phyloP scores from a whole-genome alignment of 2,329 filamentous ascomycete genomes.

The Endothia cerciana region DNA sequence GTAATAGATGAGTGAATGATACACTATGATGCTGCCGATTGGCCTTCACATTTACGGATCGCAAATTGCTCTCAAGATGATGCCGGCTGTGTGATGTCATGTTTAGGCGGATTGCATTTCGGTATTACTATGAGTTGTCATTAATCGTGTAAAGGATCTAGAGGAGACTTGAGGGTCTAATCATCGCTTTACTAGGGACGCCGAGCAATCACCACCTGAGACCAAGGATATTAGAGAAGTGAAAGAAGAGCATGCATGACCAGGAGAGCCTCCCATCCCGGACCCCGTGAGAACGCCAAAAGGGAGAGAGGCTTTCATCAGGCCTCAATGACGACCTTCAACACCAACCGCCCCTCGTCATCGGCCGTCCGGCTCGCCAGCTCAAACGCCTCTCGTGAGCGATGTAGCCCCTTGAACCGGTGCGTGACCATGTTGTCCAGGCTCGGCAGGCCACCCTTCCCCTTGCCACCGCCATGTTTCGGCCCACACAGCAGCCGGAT shows the following conservation, averaged over 20 bases:
- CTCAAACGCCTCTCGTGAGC: slow-evolving; percentile 68
- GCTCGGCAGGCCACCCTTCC: slow-evolving; percentile 57
- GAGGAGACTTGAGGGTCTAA: not conserved
- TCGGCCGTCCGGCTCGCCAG: slow-evolving; percentile 71
- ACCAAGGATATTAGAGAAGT: not conserved
- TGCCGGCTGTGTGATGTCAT: no score
- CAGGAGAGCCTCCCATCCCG: slow-evolving; percentile 4
- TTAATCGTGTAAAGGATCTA: slow-evolving; percentile 12
- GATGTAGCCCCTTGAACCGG: slow-evolving; percentile 66
- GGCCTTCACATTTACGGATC: not conserved
- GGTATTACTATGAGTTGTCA: slow-evolving; percentile 2
- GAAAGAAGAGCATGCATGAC: not conserved
- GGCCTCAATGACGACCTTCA: slow-evolving; percentile 71
- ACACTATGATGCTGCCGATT: not conserved
- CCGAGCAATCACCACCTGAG: not conserved
- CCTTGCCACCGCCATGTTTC: slow-evolving; percentile 38
- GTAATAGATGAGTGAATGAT: slow-evolving; percentile 2
- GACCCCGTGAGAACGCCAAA: not conserved
- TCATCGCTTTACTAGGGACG: not conserved
- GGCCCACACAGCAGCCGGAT: slow-evolving; percentile 62
- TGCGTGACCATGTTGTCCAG: slow-evolving; percentile 77
- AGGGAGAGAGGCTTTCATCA: slow-evolving; percentile 35
- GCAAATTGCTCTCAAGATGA: no score
- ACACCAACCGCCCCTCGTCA: slow-evolving; percentile 67
- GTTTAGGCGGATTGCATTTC: not conserved